Conservation (phyloP, 306 rosid species). For the Quercus dentata region DNA sequence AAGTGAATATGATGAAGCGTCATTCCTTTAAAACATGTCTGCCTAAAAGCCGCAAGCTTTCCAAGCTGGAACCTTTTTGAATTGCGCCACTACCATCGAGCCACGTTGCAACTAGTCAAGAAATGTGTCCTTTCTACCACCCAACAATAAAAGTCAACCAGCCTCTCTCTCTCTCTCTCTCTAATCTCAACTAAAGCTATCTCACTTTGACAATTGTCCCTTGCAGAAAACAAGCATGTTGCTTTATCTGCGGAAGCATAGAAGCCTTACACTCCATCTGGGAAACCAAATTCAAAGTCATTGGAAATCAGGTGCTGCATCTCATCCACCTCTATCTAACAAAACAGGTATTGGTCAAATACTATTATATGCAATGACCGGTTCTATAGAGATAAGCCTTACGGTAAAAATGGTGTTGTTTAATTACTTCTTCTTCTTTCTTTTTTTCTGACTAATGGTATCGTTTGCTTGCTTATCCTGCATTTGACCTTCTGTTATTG, state of each 20-base stretch:
- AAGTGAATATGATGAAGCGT: constrained; percentile 25
- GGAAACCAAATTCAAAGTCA: constrained; percentile 31
- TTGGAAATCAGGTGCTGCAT: constrained; percentile 56
- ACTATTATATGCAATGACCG: constrained; percentile 5
- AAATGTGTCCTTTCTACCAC: constrained; percentile 39
- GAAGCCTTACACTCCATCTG: constrained; percentile 18
- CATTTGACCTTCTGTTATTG: constrained; percentile 9
- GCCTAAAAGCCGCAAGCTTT: constrained; percentile 25
- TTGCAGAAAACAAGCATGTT: constrained; percentile 20
- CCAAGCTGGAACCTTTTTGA: constrained; percentile 17
- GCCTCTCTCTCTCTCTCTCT: not conserved
- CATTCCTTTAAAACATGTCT: constrained; percentile 27
- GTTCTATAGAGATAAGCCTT: not conserved
- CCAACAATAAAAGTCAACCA: constrained; percentile 44
- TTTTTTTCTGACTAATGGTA: no score
- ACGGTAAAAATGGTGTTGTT: not conserved
- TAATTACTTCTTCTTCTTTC: not conserved
- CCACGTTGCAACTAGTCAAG: constrained; percentile 23
- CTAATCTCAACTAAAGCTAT: constrained; percentile 17
- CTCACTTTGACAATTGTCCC: constrained; percentile 35
- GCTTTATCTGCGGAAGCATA: constrained; percentile 28
- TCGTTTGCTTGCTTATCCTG: not conserved
- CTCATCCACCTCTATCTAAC: constrained; percentile 85
- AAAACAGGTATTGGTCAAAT: constrained; percentile 33
- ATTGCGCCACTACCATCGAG: not conserved